Conservation (phyloP, 345 rosid genomes). For the Erucastrum elatum region DNA sequence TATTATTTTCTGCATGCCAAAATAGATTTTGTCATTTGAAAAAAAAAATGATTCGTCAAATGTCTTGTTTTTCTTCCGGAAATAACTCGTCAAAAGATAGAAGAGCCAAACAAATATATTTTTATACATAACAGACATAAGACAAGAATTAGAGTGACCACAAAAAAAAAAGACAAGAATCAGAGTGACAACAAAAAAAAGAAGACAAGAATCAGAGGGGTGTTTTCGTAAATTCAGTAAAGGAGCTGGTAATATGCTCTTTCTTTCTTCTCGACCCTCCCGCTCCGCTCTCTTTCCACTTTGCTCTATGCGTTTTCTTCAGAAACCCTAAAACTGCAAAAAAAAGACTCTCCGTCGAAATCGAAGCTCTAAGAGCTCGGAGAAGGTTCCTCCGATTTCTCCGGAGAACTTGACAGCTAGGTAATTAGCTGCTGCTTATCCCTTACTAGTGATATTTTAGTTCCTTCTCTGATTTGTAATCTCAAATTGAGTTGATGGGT, state of each 20-base stretch:
- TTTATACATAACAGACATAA: too few relatives aligned
- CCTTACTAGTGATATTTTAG: not conserved
- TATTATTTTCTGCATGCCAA: too few relatives aligned
- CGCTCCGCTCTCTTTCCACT: conserved; percentile 28
- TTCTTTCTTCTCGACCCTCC: conserved; percentile 21
- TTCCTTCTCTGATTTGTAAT: not conserved
- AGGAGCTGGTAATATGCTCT: conserved; percentile 13
- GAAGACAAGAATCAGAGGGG: conserved; percentile 11
- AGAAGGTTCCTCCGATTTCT: not conserved
- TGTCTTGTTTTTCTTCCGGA: too few relatives aligned
- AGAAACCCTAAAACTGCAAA: conserved; percentile 33
- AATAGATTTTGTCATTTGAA: too few relatives aligned
- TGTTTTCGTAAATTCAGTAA: not conserved
- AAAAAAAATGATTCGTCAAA: too few relatives aligned
- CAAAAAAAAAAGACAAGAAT: too few relatives aligned
- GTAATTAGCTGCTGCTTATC: conserved; percentile 4
- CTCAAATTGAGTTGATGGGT: not conserved
- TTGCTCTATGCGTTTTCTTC: not conserved
- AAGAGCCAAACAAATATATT: too few relatives aligned
- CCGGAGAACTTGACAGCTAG: not conserved
- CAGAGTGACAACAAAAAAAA: too few relatives aligned
- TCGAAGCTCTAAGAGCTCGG: not conserved
- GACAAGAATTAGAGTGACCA: too few relatives aligned
- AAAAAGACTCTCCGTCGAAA: not conserved
- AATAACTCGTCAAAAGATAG: too few relatives aligned